A percentile compares a stretch with the other conserved stretches of the same genome.
Conservation (phyloP, 768 basidiomycete species). For the Mycena filopes region DNA sequence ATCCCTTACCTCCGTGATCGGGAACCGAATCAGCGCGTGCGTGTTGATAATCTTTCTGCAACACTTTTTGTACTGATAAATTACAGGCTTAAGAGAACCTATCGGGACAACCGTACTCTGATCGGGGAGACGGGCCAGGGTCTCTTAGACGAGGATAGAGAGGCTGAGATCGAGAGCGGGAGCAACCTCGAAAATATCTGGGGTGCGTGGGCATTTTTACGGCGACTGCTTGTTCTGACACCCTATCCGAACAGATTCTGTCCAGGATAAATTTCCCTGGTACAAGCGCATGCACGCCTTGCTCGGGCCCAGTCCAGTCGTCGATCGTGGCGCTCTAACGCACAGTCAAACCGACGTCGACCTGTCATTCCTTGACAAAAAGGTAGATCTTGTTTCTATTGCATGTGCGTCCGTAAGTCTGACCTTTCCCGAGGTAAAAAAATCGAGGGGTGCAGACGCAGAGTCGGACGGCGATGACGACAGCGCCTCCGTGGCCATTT, state of each 20-base stretch:
- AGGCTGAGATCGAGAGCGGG: not conserved
- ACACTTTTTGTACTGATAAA: no score
- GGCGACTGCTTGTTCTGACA: no score
- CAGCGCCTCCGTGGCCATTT: no score
- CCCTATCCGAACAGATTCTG: no score
- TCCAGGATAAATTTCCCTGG: no score
- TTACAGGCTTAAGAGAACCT: not conserved
- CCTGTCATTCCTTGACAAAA: not conserved
- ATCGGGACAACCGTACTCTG: not conserved
- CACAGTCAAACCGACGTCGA: not conserved
- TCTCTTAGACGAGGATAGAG: not conserved
- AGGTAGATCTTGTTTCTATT: not conserved
- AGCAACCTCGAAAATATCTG: not conserved
- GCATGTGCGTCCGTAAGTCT: no score
- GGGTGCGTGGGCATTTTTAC: no score
- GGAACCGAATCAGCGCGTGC: not conserved
- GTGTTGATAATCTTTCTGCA: not conserved
- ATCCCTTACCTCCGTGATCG: not conserved
- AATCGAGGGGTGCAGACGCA: no score
- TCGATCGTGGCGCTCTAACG: no score
- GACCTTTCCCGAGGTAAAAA: not conserved
- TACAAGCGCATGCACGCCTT: not conserved
- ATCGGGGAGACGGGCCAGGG: conserved; percentile 6
- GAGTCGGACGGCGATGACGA: no score
- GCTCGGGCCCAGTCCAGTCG: not conserved